Percentiles rank a stretch among this genome's conserved stretches.
Conservation (phyloP, 1,284 basidiomycete species). For the Phellopilus nigrolimitatus region DNA sequence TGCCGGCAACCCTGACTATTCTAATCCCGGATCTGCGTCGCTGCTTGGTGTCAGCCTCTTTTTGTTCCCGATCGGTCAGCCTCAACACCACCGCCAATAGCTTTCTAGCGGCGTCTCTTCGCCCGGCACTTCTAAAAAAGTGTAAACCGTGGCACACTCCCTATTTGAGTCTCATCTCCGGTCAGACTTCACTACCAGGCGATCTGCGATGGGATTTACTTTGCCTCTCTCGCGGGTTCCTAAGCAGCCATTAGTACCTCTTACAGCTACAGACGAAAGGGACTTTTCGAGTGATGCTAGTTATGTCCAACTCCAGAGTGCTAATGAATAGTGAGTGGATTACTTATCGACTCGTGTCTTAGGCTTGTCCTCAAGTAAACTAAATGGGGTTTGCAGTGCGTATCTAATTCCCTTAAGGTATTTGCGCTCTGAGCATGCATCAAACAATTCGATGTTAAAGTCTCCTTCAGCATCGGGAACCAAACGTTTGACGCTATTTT, state of each 20-base stretch:
- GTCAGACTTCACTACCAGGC: not conserved
- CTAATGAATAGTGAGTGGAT: conserved; percentile 14
- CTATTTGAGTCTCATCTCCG: not conserved
- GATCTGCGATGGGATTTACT: conserved; percentile 2
- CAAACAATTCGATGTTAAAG: conserved; percentile 22
- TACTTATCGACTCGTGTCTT: not conserved
- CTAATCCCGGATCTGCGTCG: too few relatives aligned
- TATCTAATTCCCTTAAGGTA: conserved; percentile 38
- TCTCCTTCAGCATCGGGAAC: conserved; percentile 34
- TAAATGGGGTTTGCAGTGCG: conserved; percentile 28
- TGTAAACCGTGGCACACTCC: not conserved
- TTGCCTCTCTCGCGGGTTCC: conserved; percentile 11
- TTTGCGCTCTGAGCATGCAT: conserved; percentile 16
- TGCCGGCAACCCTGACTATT: not conserved
- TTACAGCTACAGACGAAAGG: not conserved
- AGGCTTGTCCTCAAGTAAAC: not conserved
- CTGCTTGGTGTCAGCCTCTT: too few relatives aligned
- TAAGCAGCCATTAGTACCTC: not conserved
- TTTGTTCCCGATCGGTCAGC: too few relatives aligned
- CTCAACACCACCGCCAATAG: too few relatives aligned
- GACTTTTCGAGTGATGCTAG: not conserved
- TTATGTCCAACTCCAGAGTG: conserved; percentile 3
- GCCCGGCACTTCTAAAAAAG: not conserved
- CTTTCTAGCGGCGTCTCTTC: too few relatives aligned
- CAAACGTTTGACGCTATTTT: conserved; percentile 51